Evolutionary conservation across 306 rosid genomes (phyloP), one percentile per base, ranked within the genome.

Genomic region (Vigna mungo): DNA sequence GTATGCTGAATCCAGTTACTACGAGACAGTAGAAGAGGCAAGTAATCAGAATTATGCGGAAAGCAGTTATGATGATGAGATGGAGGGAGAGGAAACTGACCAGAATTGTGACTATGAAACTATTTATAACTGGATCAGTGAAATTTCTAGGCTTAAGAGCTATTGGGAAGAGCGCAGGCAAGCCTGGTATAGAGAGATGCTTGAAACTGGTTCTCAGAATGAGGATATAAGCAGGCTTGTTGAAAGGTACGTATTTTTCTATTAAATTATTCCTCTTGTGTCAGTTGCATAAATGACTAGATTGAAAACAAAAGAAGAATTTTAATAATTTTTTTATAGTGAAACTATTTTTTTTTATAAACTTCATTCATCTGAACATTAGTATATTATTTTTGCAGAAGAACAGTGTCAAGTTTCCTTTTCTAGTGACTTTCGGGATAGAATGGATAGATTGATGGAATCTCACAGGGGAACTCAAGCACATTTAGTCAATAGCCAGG

Each of bases 171-270:
- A 82, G 59, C 85, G 80, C 9, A 86, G 99, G 84, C 81, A 91
- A 87, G 84, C 81, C 47, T 91, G 99, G 97, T 95, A 95, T 75
- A 85, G 43, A 65, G 89, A 95, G 90, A 89, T 95, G 90, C 97
- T 86, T 9, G 79, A 80, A 73, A 79, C 84, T n/a, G 71, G 44
- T 71, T 88, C 93, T 10, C 85, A 76, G 11, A 95, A 92, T n/a
- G 77, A 80, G 41, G 99, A 95, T 66, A 95, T 95, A 56, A 77
- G 84, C n/a, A 89, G 79, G 53, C 93, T 95, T 49, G 87, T 95
- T 78, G 82, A 95, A 88, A 86, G 97, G 99, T 95, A 80, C 34
- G 4, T 9, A 69, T 8, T 77, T 68, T 25, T 27, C 1, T 72
- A 49, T 48, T 72, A 43, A 43, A 7, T 23, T 52, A 46, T 39